Conservation (phyloP, 768 basidiomycete genomes). For the Erythrobasidium yunnanense region DNA sequence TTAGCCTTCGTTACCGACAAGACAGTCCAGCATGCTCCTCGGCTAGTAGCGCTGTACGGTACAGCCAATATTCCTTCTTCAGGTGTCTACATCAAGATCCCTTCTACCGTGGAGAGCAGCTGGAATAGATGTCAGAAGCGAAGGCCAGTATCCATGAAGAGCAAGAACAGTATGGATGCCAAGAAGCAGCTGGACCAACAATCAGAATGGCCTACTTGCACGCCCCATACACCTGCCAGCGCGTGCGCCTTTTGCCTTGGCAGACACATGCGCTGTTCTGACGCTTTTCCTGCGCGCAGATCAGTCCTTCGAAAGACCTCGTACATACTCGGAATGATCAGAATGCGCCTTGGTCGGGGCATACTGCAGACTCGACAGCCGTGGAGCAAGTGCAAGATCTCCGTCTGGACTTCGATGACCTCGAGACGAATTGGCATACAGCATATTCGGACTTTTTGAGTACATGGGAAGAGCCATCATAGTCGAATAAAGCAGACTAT, state of each 20-base stretch:
- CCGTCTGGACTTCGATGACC: neutral
- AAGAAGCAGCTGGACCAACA: too few relatives aligned
- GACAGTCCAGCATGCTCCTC: slow-evolving; percentile 34
- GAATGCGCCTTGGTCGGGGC: too few relatives aligned
- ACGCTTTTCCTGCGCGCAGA: too few relatives aligned
- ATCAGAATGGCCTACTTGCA: too few relatives aligned
- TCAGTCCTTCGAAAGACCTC: too few relatives aligned
- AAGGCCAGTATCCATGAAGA: neutral
- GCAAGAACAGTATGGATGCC: too few relatives aligned
- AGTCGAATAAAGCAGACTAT: too few relatives aligned
- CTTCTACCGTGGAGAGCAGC: slow-evolving; percentile 35
- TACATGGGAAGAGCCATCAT: neutral
- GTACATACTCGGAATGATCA: too few relatives aligned
- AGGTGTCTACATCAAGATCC: slow-evolving; percentile 38
- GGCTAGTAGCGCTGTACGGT: slow-evolving; percentile 30
- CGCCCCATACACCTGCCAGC: too few relatives aligned
- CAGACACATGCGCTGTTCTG: too few relatives aligned
- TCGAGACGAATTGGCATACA: neutral
- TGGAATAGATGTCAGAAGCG: neutral
- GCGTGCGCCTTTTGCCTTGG: too few relatives aligned
- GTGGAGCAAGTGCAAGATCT: neutral
- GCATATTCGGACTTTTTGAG: neutral
- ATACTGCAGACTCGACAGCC: too few relatives aligned
- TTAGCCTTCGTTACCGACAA: slow-evolving; percentile 14
- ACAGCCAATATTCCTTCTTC: slow-evolving; percentile 23